A percentile compares a stretch with the other conserved stretches of the same genome.
Conservation (phyloP, 352 stramenopile genomes). For the Phytophthora idaei region DNA sequence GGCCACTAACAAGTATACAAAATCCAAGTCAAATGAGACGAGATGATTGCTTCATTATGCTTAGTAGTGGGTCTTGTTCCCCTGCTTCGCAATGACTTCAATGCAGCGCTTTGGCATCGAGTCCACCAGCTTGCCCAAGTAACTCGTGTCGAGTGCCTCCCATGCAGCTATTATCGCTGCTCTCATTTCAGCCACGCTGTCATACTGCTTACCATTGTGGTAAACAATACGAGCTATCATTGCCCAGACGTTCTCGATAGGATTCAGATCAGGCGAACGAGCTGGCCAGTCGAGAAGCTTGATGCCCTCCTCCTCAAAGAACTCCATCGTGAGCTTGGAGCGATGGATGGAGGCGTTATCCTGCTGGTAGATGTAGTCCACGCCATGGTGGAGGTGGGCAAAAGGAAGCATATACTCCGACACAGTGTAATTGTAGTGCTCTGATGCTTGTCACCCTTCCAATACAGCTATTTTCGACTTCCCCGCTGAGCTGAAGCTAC, state of each 20-base stretch:
- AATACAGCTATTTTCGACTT: background rate
- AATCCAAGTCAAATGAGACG: too few relatives aligned
- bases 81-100: background rate
- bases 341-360: background rate
- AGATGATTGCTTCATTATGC: too few relatives aligned
- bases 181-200: background rate
- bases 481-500: background rate
- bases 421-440: background rate
- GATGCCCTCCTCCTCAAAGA: background rate
- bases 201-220: background rate
- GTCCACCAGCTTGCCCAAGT: background rate
- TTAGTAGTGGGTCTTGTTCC: background rate
- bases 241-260: background rate
- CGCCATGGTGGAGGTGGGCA: background rate
- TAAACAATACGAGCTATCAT: background rate
- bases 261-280: background rate
- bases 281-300: background rate
- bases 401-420: background rate
- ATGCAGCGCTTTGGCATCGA: background rate
- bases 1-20: too few relatives aligned
- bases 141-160: background rate
- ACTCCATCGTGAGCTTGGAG: background rate
- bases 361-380: background rate
- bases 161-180: background rate
- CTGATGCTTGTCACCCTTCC: background rate